Evolutionary conservation across 352 stramenopile species (phyloP).

Genomic region (Pelagophyceae sp.): DNA sequence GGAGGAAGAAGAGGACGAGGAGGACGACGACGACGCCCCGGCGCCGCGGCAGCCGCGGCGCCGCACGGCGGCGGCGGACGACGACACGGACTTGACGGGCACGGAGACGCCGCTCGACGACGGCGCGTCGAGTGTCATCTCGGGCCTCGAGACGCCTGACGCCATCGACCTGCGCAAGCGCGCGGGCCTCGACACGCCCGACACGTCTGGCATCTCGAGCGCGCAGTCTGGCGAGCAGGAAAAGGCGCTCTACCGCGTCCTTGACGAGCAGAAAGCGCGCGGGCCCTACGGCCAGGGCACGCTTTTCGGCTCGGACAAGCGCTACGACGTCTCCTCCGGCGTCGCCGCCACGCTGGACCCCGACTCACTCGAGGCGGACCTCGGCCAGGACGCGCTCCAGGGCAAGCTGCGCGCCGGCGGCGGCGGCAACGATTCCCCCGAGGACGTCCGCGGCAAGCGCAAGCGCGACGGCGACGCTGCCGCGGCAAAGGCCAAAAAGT

Average conservation of each 20-base stretch:
- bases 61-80: conserved; percentile 20
- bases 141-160: conserved; percentile 39
- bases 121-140: conserved; percentile 38
- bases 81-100: conserved; percentile 25
- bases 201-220: conserved; percentile 38
- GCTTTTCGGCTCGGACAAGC: conserved; percentile 61
- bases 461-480: background rate
- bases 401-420: background rate
- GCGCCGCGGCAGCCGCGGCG: background rate
- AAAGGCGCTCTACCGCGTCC: conserved; percentile 65
- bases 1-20: conserved; percentile 40
- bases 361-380: background rate
- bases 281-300: conserved; percentile 30
- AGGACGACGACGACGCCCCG: conserved; percentile 42
- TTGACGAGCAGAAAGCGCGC: conserved; percentile 43
- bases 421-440: background rate
- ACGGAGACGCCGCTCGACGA: conserved; percentile 43
- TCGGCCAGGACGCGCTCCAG: background rate
- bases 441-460: background rate
- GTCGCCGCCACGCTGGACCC: conserved; percentile 15
- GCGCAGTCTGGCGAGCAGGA: conserved; percentile 28
- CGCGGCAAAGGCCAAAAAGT: background rate
- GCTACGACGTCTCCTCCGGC: conserved; percentile 52
- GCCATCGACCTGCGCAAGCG: conserved; percentile 63
- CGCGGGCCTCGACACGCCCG: conserved; percentile 35